Conservation (phyloP, 257 asterid species). For the Henckelia pumila region DNA sequence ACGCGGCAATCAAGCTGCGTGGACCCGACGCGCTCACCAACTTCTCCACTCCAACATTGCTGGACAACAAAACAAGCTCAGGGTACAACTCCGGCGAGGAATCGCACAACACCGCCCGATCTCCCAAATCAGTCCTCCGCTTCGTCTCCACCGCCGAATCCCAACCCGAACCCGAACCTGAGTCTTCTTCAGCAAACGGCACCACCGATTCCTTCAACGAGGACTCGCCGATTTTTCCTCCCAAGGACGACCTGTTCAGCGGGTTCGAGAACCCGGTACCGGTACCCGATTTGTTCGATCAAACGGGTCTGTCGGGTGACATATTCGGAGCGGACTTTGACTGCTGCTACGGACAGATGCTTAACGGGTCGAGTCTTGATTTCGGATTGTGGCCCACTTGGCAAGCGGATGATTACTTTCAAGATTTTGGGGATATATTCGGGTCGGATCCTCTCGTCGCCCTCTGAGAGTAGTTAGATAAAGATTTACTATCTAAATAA, state of each 20-base stretch:
- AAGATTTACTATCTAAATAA: too few relatives aligned
- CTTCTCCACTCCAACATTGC: conserved; percentile 42
- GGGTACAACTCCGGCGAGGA: conserved; percentile 78
- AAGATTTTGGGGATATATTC: conserved; percentile 73
- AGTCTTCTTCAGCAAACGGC: conserved; percentile 32
- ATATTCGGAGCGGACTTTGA: conserved; percentile 37
- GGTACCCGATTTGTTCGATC: conserved; percentile 51
- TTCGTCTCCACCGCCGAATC: conserved; percentile 46
- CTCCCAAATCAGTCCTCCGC: conserved; percentile 80
- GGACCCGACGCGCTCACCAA: conserved; percentile 95
- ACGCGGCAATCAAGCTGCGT: conserved; percentile 92
- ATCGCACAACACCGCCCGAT: conserved; percentile 44
- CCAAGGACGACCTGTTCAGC: conserved; percentile 38
- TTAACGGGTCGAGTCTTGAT: conserved; percentile 45
- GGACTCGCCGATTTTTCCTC: conserved; percentile 43
- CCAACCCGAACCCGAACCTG: conserved; percentile 40
- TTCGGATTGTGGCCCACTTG: conserved; percentile 35
- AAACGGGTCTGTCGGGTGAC: conserved; percentile 35
- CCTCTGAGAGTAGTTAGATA: conserved; percentile 2
- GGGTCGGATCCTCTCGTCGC: conserved; percentile 81
- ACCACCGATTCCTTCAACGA: conserved; percentile 23
- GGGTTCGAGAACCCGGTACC: conserved; percentile 47
- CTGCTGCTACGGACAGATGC: conserved; percentile 30
- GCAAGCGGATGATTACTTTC: conserved; percentile 58
- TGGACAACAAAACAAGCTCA: conserved; percentile 32